Conservation (phyloP, 192 early-diverging fungal genomes). For the Helicostylum pulchrum region DNA sequence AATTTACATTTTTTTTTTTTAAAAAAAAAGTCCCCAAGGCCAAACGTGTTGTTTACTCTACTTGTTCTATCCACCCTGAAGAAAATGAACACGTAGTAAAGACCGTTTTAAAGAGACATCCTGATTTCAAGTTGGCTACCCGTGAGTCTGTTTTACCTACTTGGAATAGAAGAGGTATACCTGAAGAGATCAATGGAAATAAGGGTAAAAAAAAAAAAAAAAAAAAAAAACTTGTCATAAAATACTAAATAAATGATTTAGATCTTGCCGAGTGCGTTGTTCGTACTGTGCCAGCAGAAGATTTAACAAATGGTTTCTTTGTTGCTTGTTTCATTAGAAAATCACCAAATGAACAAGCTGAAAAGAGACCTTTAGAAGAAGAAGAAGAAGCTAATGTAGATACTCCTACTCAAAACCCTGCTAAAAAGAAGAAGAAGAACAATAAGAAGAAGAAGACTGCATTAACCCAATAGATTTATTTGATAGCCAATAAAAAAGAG, state of each 20-base stretch:
- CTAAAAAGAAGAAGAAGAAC: conserved; percentile 26
- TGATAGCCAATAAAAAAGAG: background rate
- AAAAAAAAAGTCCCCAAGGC: conserved; percentile 62
- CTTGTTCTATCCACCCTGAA: conserved; percentile 87
- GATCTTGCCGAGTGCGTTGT: conserved; percentile 64
- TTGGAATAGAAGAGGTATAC: conserved; percentile 78
- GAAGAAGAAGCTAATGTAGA: background rate
- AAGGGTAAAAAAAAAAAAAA: conserved; percentile 27
- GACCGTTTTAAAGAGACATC: conserved; percentile 52
- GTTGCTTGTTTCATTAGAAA: conserved; percentile 86
- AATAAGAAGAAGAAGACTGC: conserved; percentile 16
- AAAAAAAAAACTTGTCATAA: background rate
- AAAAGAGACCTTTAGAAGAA: conserved; percentile 8
- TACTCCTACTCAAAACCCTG: background rate
- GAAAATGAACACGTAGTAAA: conserved; percentile 97
- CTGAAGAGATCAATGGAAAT: conserved; percentile 41
- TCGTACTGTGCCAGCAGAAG: conserved; percentile 73
- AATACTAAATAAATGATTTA: background rate
- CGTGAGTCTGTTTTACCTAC: conserved; percentile 63
- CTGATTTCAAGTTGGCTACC: conserved; percentile 54
- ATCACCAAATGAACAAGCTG: background rate
- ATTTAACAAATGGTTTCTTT: conserved; percentile 95
- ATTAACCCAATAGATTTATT: conserved; percentile 1
- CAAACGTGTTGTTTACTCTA: conserved; percentile 90
- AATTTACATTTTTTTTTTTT: background rate